Conservation (phyloP, 176 grass and related monocot species). For the Triticum timopheevii region DNA sequence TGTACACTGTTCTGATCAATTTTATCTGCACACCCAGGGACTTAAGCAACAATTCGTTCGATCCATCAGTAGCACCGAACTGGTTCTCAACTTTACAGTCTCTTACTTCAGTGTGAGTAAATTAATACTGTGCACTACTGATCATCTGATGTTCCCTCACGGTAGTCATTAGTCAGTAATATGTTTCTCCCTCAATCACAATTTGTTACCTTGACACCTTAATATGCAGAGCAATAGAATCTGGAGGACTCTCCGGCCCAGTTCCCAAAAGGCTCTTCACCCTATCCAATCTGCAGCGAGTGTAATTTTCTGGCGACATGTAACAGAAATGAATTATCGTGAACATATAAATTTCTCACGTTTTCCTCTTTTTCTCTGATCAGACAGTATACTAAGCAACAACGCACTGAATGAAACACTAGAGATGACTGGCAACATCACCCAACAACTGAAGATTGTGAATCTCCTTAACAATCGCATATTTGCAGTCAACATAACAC, state of each 20-base stretch:
- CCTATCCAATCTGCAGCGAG: conserved; percentile 65
- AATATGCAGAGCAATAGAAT: conserved; percentile 65
- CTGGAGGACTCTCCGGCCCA: conserved; percentile 43
- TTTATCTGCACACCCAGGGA: conserved; percentile 40
- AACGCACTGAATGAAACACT: conserved; percentile 58
- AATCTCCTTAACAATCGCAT: conserved; percentile 74
- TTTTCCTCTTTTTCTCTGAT: conserved; percentile 22
- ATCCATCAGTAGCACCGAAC: conserved; percentile 42
- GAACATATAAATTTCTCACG: conserved; percentile 22
- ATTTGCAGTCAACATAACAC: background rate
- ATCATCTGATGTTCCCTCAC: conserved; percentile 17
- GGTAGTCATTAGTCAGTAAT: background rate
- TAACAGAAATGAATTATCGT: background rate
- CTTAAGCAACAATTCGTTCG: conserved; percentile 83
- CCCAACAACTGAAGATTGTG: conserved; percentile 47
- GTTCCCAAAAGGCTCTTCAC: conserved; percentile 55
- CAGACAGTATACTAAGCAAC: conserved; percentile 60
- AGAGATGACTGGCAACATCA: conserved; percentile 53
- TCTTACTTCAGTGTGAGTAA: conserved; percentile 73
- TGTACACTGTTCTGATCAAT: conserved; percentile 16
- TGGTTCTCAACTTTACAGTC: conserved; percentile 54
- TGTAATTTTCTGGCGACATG: conserved; percentile 59
- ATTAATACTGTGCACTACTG: conserved; percentile 16
- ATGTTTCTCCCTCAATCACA: background rate
- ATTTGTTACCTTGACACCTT: conserved; percentile 27